Evolutionary conservation across 108 stramenopile species (phyloP).

Genomic region (Skeletonema menzelii): DNA sequence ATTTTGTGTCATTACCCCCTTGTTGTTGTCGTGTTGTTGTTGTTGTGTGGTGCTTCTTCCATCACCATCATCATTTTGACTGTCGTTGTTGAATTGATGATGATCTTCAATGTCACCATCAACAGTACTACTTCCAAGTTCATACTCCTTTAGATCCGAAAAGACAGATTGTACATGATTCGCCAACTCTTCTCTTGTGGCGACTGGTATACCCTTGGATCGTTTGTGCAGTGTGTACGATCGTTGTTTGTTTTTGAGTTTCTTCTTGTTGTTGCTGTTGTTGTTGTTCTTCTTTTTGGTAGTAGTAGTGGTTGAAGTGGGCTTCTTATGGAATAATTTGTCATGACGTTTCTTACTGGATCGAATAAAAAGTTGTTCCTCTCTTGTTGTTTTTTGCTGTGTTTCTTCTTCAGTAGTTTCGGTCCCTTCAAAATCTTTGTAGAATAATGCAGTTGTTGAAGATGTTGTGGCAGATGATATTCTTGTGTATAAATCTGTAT

Average conservation of each 20-base stretch:
- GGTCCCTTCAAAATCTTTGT: not conserved
- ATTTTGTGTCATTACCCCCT: constrained; percentile 11
- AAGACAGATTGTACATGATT: constrained; percentile 28
- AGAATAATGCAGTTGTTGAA: not conserved
- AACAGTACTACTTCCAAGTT: not conserved
- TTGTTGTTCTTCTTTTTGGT: not conserved
- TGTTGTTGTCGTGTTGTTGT: not conserved
- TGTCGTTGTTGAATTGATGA: not conserved
- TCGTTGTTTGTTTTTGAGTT: not conserved
- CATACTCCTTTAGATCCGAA: constrained; percentile 13
- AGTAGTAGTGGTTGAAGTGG: not conserved
- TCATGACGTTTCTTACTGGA: not conserved
- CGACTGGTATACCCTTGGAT: not conserved
- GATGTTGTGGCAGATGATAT: not conserved
- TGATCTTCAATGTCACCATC: constrained; percentile 3
- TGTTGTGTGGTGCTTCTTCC: no score
- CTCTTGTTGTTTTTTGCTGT: no score
- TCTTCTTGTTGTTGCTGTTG: not conserved
- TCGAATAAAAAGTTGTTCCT: not conserved
- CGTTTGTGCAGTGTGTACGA: not conserved
- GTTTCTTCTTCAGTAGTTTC: not conserved
- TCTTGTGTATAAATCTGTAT: not conserved
- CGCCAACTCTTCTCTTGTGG: not conserved
- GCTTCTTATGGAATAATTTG: not conserved
- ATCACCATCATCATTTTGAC: no score